These are phyloP conservation scores for Fonsecaea erecta DNA, from an alignment of 2,329 filamentous ascomycete species.

Conservation along the genomic window DNA sequence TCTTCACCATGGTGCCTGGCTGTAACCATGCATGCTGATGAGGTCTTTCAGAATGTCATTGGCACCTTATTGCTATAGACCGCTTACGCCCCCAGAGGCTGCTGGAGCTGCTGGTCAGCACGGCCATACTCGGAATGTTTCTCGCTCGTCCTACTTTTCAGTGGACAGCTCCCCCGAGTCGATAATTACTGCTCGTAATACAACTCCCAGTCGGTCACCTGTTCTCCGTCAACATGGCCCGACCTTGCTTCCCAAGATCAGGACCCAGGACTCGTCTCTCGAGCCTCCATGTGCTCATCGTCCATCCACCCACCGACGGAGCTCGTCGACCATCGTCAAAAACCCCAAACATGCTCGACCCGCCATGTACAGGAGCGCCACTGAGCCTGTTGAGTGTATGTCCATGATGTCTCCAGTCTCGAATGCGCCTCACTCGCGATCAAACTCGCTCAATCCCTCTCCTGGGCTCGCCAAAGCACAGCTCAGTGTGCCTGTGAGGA, in stretches of 20 bases:
- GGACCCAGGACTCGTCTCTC: constrained; percentile 72
- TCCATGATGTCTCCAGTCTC: constrained; percentile 54
- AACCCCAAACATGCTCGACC: constrained; percentile 59
- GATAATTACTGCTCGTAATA: constrained; percentile 64
- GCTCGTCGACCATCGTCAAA: constrained; percentile 47
- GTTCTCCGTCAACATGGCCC: constrained; percentile 76
- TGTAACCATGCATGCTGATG: constrained; percentile 15
- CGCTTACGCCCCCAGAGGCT: constrained; percentile 50
- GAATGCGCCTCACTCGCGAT: constrained; percentile 39
- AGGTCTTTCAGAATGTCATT: constrained; percentile 46
- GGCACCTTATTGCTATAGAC: constrained; percentile 50
- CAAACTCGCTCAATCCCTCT: constrained; percentile 36
- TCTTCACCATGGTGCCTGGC: constrained; percentile 23
- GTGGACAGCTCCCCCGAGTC: constrained; percentile 72
- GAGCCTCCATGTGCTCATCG: constrained; percentile 23
- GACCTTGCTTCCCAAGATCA: constrained; percentile 81
- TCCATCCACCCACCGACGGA: constrained; percentile 25
- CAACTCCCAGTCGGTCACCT: constrained; percentile 72
- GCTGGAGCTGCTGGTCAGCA: constrained; percentile 43
- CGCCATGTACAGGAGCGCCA: constrained; percentile 51
- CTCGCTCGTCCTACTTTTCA: constrained; percentile 64
- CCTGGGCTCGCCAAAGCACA: constrained; percentile 37
- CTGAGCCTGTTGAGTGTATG: constrained; percentile 52
- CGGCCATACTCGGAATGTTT: constrained; percentile 65
- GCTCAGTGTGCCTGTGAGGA: constrained; percentile 46